phyloP scores from a whole-genome alignment of 108 stramenopile genomes.

The Nitzschia putrida region DNA sequence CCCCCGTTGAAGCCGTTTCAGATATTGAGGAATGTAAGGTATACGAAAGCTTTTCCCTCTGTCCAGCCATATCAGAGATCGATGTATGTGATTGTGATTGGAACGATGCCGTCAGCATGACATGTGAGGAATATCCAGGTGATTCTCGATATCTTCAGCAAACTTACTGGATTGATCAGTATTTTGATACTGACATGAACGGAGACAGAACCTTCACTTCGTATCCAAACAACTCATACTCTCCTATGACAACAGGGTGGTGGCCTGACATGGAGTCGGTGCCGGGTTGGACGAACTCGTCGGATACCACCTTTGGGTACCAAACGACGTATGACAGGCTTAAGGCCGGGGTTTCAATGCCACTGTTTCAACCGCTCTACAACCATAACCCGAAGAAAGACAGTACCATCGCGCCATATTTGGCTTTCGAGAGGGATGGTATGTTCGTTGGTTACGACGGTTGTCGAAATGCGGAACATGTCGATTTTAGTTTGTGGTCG shows the following conservation, averaged over 20 bases:
- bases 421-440: conserved; percentile 44
- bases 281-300: conserved; percentile 16
- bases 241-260: conserved; percentile 38
- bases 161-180: conserved; percentile 23
- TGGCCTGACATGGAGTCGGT: conserved; percentile 29
- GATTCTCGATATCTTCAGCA: conserved; percentile 29
- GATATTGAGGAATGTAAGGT: conserved; percentile 46
- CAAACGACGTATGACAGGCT: conserved; percentile 31
- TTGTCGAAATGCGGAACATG: conserved; percentile 17
- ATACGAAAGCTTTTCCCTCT: neutral
- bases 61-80: conserved; percentile 8
- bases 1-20: conserved; percentile 12
- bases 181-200: conserved; percentile 22
- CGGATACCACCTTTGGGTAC: conserved; percentile 12
- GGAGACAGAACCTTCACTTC: conserved; percentile 29
- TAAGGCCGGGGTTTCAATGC: conserved; percentile 4
- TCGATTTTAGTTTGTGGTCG: conserved; percentile 1
- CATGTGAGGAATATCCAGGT: conserved; percentile 11
- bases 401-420: neutral
- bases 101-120: conserved; percentile 4
- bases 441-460: conserved; percentile 31
- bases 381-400: conserved; percentile 28
- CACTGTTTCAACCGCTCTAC: conserved; percentile 31
- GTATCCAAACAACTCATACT: conserved; percentile 30
- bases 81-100: conserved; percentile 49